Conservation (phyloP, 805 yeast genomes). For the Kodamaea lidongshanica region DNA sequence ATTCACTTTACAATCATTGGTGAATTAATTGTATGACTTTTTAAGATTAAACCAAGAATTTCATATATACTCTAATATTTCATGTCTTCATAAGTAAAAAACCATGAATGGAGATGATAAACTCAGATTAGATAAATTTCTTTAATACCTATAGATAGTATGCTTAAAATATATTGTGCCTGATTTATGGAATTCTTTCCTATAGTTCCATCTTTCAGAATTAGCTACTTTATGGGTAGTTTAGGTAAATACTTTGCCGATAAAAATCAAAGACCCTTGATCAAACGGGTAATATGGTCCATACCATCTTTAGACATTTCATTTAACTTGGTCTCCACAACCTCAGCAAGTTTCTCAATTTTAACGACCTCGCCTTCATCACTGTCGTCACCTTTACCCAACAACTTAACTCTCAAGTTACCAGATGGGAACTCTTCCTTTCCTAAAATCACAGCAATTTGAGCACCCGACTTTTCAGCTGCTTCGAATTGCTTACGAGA, state of each 20-base stretch:
- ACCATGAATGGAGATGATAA: too few relatives aligned
- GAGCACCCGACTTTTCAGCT: slow-evolving; percentile 91
- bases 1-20: too few relatives aligned
- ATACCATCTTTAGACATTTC: slow-evolving; percentile 46
- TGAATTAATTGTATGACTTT: too few relatives aligned
- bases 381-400: slow-evolving; percentile 80
- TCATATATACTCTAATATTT: too few relatives aligned
- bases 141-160: too few relatives aligned
- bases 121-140: too few relatives aligned
- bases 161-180: too few relatives aligned
- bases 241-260: not conserved
- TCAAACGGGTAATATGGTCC: slow-evolving; percentile 57
- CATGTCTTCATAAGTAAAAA: too few relatives aligned
- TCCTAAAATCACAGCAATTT: slow-evolving; percentile 87
- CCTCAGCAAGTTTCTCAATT: slow-evolving; percentile 51
- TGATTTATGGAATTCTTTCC: too few relatives aligned
- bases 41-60: too few relatives aligned
- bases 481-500: slow-evolving; percentile 96
- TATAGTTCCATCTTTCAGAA: too few relatives aligned
- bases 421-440: slow-evolving; percentile 88
- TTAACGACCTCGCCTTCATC: slow-evolving; percentile 81
- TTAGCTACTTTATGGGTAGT: too few relatives aligned
- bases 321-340: slow-evolving; percentile 35
- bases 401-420: slow-evolving; percentile 73
- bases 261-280: slow-evolving; percentile 42